Percentiles rank a stretch among this genome's conserved stretches.
These are phyloP conservation scores for Chalciporus piperatus DNA, from an alignment of 768 basidiomycete species.

Conservation along the genomic window DNA sequence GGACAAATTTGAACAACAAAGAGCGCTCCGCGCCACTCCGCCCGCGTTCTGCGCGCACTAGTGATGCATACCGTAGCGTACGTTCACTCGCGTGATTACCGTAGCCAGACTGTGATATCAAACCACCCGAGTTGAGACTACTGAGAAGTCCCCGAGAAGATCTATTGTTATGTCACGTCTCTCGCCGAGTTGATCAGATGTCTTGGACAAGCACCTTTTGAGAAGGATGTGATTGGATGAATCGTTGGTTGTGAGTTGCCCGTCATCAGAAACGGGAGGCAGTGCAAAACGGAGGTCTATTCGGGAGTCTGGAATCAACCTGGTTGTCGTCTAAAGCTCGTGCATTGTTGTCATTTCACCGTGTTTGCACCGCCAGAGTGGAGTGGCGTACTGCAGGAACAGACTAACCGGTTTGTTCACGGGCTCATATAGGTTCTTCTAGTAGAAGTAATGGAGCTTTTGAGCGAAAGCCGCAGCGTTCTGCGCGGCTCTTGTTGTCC, in stretches of 20 bases:
- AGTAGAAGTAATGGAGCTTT: background rate
- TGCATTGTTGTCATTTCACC: no score
- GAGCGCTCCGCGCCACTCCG: background rate
- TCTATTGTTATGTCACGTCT: background rate
- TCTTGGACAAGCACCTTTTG: no score
- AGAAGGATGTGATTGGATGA: background rate
- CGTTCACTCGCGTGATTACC: background rate
- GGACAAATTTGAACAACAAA: slow-evolving; percentile 2
- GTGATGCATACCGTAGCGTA: background rate
- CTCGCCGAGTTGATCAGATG: background rate
- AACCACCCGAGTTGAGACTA: background rate
- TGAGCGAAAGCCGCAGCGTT: background rate
- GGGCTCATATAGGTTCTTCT: background rate
- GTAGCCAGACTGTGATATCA: background rate
- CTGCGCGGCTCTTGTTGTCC: background rate
- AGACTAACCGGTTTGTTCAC: background rate
- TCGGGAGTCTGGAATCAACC: background rate
- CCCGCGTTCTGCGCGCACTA: background rate
- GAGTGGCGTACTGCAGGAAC: background rate
- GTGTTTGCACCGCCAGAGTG: background rate
- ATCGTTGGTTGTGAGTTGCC: background rate
- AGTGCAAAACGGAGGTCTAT: background rate
- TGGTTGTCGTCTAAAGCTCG: no score
- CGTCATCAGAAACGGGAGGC: background rate
- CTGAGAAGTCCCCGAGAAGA: background rate